Conservation (phyloP, 1,284 basidiomycete genomes). For the Tausonia pullulans region DNA sequence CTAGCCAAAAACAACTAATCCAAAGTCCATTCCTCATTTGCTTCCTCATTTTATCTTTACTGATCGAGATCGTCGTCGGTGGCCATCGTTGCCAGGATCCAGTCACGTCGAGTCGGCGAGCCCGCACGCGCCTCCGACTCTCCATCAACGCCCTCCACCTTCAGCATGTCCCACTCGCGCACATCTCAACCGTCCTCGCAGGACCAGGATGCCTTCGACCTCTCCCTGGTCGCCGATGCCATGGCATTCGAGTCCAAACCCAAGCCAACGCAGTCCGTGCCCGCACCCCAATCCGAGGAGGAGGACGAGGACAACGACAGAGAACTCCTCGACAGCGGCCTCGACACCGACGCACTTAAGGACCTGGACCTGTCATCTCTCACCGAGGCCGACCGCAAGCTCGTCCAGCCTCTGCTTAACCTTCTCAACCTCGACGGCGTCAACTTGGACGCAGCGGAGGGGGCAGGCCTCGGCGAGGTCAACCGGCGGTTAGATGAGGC, state of each 20-base stretch:
- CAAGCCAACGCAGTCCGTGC: neutral
- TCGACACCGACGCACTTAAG: neutral
- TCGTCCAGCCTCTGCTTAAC: slow-evolving; percentile 9
- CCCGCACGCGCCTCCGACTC: neutral
- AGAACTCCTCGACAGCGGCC: neutral
- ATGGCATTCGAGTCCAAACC: slow-evolving; percentile 1
- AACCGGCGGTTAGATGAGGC: slow-evolving; percentile 8
- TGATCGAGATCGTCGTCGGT: too few relatives aligned
- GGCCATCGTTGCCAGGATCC: too few relatives aligned
- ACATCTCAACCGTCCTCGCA: neutral
- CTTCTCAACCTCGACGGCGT: slow-evolving; percentile 4
- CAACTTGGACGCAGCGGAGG: neutral
- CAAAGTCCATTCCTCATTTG: too few relatives aligned
- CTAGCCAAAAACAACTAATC: too few relatives aligned
- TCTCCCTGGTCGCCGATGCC: neutral
- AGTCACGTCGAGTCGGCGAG: neutral
- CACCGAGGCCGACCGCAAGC: slow-evolving; percentile 1
- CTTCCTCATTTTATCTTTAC: too few relatives aligned
- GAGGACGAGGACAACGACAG: neutral
- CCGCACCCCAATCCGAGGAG: neutral
- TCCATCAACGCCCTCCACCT: neutral
- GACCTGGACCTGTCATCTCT: slow-evolving; percentile 12
- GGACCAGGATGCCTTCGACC: slow-evolving; percentile 5
- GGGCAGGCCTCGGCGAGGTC: neutral
- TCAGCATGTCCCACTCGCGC: too few relatives aligned